Evolutionary conservation across 768 basidiomycete genomes (phyloP), one percentile per base, ranked within the genome.

Genomic region (Sarcomyxa edulis): DNA sequence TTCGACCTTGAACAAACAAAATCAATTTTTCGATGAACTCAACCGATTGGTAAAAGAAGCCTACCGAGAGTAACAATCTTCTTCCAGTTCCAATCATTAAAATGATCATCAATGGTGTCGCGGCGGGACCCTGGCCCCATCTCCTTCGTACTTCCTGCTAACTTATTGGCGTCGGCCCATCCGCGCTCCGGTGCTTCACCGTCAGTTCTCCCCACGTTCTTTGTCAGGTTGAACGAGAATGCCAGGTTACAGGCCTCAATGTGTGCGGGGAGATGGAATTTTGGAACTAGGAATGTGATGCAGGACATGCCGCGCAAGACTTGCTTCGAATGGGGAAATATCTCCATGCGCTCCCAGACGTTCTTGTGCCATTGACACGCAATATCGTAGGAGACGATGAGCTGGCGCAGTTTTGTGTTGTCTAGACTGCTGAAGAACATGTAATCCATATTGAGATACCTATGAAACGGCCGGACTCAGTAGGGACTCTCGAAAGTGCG

Each of bases 211-310:
- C n/a, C n/a, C n/a, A n/a, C n/a, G n/a, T n/a, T n/a, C n/a, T n/a
- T n/a, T n/a, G n/a, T n/a, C n/a, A n/a, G n/a, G 42, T 61, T 59
- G 42, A 56, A 49, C 0, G 50, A 53, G 30, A 45, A 60, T 9
- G 18, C 35, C 4, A 34, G 15, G 14, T 54, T 52, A 35, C 59
- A 58, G 10, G 16, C n/a, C 7, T 31, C 23, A 3, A 19, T 29
- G 29, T 63, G 61, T 7, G 52, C 50, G 0, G 48, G 36, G 2
- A 59, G 35, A 32, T 62, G 60, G 19, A 62, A 56, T 38, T 61
- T 61, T 1, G 61, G 62, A 9, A 62, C 44, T 2, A 51, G 25
- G 21, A 40, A 52, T 1, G 24, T 20, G 24, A 47, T 10, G 1
- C 44, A 2, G 11, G 11, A 28, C 19, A 57, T 48, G 24, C 39